Evolutionary conservation across 2,329 filamentous ascomycete species (phyloP).

Genomic region (Colletotrichum sp.): DNA sequence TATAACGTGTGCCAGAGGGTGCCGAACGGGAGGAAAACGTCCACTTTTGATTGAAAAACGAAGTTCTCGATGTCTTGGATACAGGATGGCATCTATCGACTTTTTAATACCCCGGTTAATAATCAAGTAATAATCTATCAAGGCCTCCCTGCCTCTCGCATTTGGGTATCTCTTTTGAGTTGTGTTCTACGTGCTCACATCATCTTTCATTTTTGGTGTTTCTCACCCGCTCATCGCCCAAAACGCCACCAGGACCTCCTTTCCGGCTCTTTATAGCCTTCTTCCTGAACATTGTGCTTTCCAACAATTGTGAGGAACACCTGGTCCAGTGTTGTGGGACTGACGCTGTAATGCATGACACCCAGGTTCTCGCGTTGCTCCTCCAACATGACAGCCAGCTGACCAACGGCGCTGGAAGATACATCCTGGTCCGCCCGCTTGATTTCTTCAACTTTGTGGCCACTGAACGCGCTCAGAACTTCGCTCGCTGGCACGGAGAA

Average conservation of each 20-base stretch:
- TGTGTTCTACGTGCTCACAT: no score
- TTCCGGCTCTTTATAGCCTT: constrained; percentile 55
- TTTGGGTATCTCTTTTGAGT: background rate
- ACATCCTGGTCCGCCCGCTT: constrained; percentile 29
- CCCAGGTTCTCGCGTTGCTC: constrained; percentile 70
- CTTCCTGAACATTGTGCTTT: constrained; percentile 79
- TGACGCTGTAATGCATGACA: constrained; percentile 86
- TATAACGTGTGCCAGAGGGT: background rate
- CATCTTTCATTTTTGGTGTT: background rate
- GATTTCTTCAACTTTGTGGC: constrained; percentile 23
- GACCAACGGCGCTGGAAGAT: constrained; percentile 63
- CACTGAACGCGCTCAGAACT: constrained; percentile 26
- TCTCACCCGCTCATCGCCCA: background rate
- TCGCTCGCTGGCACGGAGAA: constrained; percentile 72
- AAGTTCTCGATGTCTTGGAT: background rate
- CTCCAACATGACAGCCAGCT: constrained; percentile 76
- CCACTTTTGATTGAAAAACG: background rate
- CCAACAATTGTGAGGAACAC: constrained; percentile 88
- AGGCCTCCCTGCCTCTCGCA: background rate
- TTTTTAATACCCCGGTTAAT: background rate
- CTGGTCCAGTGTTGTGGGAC: constrained; percentile 86
- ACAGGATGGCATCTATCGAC: background rate
- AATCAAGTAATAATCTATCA: background rate
- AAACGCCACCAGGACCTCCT: constrained; percentile 22
- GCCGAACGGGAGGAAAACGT: background rate